A percentile compares a stretch with the other conserved stretches of the same genome.
Evolutionary conservation across 2,329 filamentous ascomycete species (phyloP).

Genomic region (Grosmannia penicillata): DNA sequence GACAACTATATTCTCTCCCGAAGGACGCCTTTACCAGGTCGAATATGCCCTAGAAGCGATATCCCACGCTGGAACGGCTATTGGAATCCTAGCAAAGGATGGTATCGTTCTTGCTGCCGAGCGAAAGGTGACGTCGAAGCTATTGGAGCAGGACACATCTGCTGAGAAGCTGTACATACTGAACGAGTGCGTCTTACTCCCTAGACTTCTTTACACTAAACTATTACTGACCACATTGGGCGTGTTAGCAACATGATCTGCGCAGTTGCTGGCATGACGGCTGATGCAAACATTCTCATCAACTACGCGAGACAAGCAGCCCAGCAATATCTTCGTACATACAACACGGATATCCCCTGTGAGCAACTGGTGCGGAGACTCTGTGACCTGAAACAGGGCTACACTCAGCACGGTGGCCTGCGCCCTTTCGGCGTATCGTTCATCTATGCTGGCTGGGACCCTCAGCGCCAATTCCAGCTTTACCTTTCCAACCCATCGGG

Average conservation of each 20-base stretch:
- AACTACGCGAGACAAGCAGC: conserved; percentile 97
- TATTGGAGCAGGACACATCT: conserved; percentile 97
- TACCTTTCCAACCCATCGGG: conserved; percentile 98
- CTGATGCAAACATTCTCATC: conserved; percentile 99
- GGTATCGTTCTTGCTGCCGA: conserved; percentile 96
- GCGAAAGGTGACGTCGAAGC: conserved; percentile 97
- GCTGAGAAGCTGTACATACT: conserved; percentile 99
- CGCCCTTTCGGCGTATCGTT: conserved; percentile 97
- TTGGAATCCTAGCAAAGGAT: conserved; percentile 94
- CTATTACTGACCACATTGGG: no score
- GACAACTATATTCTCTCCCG: conserved; percentile 99
- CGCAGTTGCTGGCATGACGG: conserved; percentile 96
- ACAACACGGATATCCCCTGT: conserved; percentile 99
- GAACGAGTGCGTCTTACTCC: conserved; percentile 61
- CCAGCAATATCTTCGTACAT: conserved; percentile 94
- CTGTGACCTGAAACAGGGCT: conserved; percentile 97
- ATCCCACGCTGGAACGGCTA: conserved; percentile 90
- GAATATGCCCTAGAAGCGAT: conserved; percentile 99
- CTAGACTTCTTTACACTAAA: no score
- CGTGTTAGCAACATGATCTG: conserved; percentile 99
- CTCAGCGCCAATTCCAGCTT: conserved; percentile 90
- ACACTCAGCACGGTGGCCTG: conserved; percentile 97
- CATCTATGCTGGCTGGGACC: conserved; percentile 98
- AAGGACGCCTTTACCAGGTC: conserved; percentile 96
- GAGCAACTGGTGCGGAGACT: conserved; percentile 93